Percentiles rank a stretch among this genome's conserved stretches.
phyloP scores from a whole-genome alignment of 331 rosid genomes.

The Acacia concinna region DNA sequence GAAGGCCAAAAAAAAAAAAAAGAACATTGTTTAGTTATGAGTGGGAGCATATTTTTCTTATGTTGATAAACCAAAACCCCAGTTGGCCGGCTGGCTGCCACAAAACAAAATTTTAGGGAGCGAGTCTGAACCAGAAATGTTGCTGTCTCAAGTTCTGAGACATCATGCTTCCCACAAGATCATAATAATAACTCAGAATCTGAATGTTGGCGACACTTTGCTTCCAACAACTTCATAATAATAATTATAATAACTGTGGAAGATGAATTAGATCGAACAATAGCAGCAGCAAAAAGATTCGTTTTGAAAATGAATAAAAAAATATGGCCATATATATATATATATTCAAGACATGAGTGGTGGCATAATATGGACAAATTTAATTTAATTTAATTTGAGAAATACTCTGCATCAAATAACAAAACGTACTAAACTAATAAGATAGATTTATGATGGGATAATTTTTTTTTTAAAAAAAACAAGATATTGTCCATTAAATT shows the following conservation, averaged over 20 bases:
- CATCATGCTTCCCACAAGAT: constrained; percentile 33
- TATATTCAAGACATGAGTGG: neutral
- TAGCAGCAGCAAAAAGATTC: neutral
- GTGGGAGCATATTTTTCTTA: constrained; percentile 25
- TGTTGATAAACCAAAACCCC: constrained; percentile 31
- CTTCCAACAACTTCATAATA: constrained; percentile 1
- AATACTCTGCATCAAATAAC: too few relatives aligned
- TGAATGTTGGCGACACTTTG: neutral
- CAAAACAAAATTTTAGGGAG: constrained; percentile 38
- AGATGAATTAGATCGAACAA: neutral
- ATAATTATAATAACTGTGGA: neutral
- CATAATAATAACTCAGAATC: neutral
- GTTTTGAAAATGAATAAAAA: neutral
- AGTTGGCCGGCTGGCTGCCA: constrained; percentile 33
- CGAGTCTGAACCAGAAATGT: constrained; percentile 45
- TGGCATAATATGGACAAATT: neutral
- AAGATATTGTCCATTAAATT: neutral
- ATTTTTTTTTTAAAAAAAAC: too few relatives aligned
- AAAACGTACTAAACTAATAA: neutral
- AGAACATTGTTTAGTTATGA: neutral
- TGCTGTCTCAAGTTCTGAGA: constrained; percentile 50
- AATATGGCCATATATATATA: neutral
- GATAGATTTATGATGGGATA: neutral
- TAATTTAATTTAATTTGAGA: neutral
- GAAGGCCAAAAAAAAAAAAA: too few relatives aligned